Base-by-base conservation (phyloP, 2,329 filamentous ascomycete genomes). In the Cladosporium phlei region DNA sequence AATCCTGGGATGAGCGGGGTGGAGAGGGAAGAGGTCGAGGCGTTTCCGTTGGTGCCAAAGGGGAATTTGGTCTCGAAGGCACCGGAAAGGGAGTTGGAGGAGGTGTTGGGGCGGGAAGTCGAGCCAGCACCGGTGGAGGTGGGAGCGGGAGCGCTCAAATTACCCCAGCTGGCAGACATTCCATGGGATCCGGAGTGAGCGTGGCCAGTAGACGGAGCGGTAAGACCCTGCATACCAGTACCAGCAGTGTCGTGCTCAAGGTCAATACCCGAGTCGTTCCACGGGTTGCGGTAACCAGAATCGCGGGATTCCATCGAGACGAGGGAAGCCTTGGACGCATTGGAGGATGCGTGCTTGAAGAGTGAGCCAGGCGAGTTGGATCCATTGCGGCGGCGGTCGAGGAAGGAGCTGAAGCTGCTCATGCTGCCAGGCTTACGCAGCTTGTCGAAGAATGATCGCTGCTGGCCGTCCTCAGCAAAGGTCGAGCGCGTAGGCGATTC, bases 231-330 rank as follows among this genome's bases (percentile, higher is more conserved):
- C 10, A 25, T 32, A 29, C 42, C 42, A 5, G 42, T 32, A 14
- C 9, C 37, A 4, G 40, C 40, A 12, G 32, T 25, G 58, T 96
- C 89, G 55, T 95, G 88, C 60, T 96, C 91, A 56, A 96, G 81
- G 66, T 96, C 96, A 64, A 96, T 89, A 60, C 90, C 91, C 63
- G 88, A 95, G 67, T 97, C 91, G 66, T 96, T 96, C 91, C 91
- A 97, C 52, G 90, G 90, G 70, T 96, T 95, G 68, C 90, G 86
- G 68, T 95, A 94, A 57, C 88, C 88, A 72, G 89, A 95, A 64
- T 91, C 86, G 27, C 89, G 89, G 38, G 90, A 96, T 70, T 97
- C 91, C 67, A 96, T 90, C 53, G 89, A 95, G 58, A 95, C 90
- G 57, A 97, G 82, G 25, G 91, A 96, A 38, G 91, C 93, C 72